These are phyloP conservation scores for Sicyos baderoa DNA, from an alignment of 306 rosid species.

Conservation along the genomic window DNA sequence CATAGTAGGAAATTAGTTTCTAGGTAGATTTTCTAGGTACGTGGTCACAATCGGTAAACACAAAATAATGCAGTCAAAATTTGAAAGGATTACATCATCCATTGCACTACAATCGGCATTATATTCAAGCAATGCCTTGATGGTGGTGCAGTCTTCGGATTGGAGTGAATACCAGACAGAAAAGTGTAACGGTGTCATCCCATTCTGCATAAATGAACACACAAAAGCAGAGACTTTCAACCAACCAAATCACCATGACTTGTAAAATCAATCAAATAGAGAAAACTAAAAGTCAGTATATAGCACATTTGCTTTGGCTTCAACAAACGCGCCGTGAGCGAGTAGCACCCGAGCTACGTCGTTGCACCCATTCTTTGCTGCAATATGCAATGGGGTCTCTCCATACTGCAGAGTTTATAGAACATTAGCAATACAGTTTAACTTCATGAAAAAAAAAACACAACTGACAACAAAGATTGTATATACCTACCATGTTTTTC, in stretches of 20 bases:
- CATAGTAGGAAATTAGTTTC: too few species aligned
- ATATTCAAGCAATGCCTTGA: constrained; percentile 56
- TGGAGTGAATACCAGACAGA: constrained; percentile 88
- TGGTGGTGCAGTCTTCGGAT: constrained; percentile 64
- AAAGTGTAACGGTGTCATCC: constrained; percentile 96
- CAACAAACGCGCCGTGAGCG: constrained; percentile 62
- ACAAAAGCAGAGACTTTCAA: constrained; percentile 21
- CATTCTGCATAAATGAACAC: constrained; percentile 59
- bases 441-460: background rate
- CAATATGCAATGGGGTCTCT: constrained; percentile 96
- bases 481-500: constrained; percentile 63
- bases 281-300: constrained; percentile 23
- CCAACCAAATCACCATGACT: constrained; percentile 18
- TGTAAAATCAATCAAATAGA: constrained; percentile 21
- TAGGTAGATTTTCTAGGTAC: too few species aligned
- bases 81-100: constrained; percentile 48
- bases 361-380: constrained; percentile 85
- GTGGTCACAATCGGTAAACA: background rate
- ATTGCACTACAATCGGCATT: constrained; percentile 81
- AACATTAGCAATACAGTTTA: background rate
- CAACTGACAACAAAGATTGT: background rate
- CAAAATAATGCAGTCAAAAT: constrained; percentile 3
- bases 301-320: constrained; percentile 86
- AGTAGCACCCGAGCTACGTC: constrained; percentile 66
- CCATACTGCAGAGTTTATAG: constrained; percentile 53